Conservation (phyloP, 108 stramenopile species). For the Craspedostauros australis region DNA sequence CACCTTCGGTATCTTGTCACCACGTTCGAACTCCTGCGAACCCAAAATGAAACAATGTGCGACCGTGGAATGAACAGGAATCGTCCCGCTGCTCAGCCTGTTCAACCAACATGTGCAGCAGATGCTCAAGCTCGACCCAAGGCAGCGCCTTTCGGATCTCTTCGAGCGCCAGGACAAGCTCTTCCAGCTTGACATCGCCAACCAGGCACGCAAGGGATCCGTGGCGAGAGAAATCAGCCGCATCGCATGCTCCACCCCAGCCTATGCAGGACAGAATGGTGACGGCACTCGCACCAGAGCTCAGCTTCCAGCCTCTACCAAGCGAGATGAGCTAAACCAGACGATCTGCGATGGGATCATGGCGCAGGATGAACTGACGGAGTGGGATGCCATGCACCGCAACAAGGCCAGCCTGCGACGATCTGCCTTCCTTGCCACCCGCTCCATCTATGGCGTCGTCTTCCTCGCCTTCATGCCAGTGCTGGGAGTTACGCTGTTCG, state of each 20-base stretch:
- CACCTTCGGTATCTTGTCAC: no score
- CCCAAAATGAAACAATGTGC: neutral
- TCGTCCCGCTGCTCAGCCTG: constrained; percentile 34
- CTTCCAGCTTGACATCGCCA: constrained; percentile 6
- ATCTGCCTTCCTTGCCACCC: constrained; percentile 9
- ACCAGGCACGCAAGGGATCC: constrained; percentile 16
- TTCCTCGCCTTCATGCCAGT: constrained; percentile 21
- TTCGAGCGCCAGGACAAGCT: constrained; percentile 6
- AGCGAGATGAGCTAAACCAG: neutral
- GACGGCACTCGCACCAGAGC: no score
- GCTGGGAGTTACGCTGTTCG: constrained; percentile 18
- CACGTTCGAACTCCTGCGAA: no score
- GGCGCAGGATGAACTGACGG: neutral
- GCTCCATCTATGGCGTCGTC: constrained; percentile 20
- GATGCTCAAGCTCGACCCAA: constrained; percentile 19
- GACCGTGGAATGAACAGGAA: constrained; percentile 5
- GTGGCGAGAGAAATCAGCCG: neutral
- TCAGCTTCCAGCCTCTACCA: neutral
- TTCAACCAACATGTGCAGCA: constrained; percentile 30
- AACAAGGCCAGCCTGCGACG: neutral
- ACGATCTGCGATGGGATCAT: neutral
- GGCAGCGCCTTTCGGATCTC: constrained; percentile 9
- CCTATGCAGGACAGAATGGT: no score
- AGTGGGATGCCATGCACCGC: neutral
- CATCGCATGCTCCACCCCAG: neutral